These are phyloP conservation scores for Purpureocillium takamizusanense DNA, from an alignment of 2,329 filamentous ascomycete genomes.

Conservation along the genomic window DNA sequence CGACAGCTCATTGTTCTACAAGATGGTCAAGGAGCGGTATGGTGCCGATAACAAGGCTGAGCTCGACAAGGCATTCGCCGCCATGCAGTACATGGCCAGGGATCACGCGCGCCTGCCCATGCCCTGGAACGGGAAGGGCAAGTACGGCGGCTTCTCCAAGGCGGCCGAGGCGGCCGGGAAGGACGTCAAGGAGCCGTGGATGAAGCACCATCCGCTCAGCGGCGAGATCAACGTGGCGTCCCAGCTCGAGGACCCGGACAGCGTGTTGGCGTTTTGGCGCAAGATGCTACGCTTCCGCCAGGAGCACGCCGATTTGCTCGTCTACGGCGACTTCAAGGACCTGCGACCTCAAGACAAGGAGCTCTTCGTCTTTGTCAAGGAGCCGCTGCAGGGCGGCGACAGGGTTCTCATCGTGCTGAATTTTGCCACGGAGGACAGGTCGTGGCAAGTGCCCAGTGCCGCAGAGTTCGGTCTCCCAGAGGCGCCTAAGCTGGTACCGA, in stretches of 20 bases:
- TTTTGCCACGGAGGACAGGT: conserved; percentile 20
- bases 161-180: conserved; percentile 22
- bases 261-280: conserved; percentile 24
- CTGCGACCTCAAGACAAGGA: conserved; percentile 14
- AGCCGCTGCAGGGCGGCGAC: conserved; percentile 11
- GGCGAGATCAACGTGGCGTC: conserved; percentile 44
- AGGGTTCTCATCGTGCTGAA: conserved; percentile 21
- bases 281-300: conserved; percentile 18
- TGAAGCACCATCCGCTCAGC: conserved; percentile 21
- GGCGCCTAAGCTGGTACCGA: conserved; percentile 11
- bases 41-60: conserved; percentile 19
- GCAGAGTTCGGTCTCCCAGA: conserved; percentile 13
- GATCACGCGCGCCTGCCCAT: conserved; percentile 61
- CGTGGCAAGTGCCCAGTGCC: conserved; percentile 8
- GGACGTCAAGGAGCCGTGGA: conserved; percentile 20
- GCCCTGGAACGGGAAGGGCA: conserved; percentile 44
- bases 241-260: conserved; percentile 33
- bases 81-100: conserved; percentile 28
- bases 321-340: conserved; percentile 23
- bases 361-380: conserved; percentile 20
- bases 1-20: conserved; percentile 34
- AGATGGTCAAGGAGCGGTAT: conserved; percentile 19
- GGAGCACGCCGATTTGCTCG: conserved; percentile 20
- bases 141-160: conserved; percentile 24
- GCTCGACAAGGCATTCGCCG: conserved; percentile 23